These are phyloP conservation scores for Tympanopsis confertula DNA, from an alignment of 2,329 filamentous ascomycete genomes.

Conservation along the genomic window DNA sequence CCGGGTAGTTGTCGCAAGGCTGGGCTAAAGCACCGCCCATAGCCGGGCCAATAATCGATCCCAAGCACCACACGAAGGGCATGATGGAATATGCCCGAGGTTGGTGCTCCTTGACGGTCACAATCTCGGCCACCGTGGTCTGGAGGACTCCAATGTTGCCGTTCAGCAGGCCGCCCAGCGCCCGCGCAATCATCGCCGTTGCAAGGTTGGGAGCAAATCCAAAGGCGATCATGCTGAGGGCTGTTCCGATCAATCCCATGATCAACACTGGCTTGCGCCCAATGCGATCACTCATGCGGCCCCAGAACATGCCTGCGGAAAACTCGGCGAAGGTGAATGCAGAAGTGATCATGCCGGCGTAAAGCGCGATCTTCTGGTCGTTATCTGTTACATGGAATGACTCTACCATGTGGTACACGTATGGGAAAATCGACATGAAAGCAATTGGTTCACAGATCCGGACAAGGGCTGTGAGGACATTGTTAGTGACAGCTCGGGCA, in stretches of 20 bases:
- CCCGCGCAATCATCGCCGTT: slow-evolving; percentile 75
- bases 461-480: slow-evolving; percentile 57
- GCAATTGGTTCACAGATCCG: slow-evolving; percentile 97
- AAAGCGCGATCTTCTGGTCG: slow-evolving; percentile 72
- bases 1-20: slow-evolving; percentile 73
- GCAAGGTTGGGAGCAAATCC: slow-evolving; percentile 77
- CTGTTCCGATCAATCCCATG: slow-evolving; percentile 80
- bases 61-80: slow-evolving; percentile 96
- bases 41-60: slow-evolving; percentile 84
- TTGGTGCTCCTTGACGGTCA: slow-evolving; percentile 87
- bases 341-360: slow-evolving; percentile 91
- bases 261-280: slow-evolving; percentile 88
- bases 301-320: slow-evolving; percentile 85
- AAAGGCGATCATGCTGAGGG: slow-evolving; percentile 83
- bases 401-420: slow-evolving; percentile 94
- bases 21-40: slow-evolving; percentile 83
- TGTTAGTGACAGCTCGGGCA: not conserved
- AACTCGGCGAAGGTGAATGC: slow-evolving; percentile 95
- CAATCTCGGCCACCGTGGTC: slow-evolving; percentile 86
- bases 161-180: slow-evolving; percentile 82
- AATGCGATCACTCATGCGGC: slow-evolving; percentile 78
- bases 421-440: slow-evolving; percentile 99
- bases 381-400: slow-evolving; percentile 78
- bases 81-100: slow-evolving; percentile 92
- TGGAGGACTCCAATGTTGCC: slow-evolving; percentile 94